phyloP scores from a whole-genome alignment of 257 asterid genomes.

The Nicotiana tomentosiformis region DNA sequence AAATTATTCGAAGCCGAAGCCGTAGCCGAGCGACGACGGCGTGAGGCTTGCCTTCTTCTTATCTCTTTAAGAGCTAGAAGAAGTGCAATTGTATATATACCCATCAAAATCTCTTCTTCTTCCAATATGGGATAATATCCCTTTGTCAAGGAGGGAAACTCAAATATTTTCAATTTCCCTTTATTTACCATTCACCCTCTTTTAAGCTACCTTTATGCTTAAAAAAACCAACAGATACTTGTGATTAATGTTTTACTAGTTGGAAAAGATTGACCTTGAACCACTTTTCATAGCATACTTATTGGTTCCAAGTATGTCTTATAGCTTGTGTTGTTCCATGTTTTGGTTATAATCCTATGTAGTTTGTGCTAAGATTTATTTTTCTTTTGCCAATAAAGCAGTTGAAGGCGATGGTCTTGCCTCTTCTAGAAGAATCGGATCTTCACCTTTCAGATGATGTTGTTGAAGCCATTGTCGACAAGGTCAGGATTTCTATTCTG shows the following conservation, averaged over 20 bases:
- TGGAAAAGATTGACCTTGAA: background rate
- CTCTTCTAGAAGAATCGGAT: constrained; percentile 20
- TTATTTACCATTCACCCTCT: too few species aligned
- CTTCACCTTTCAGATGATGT: constrained; percentile 20
- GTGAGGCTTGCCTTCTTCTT: too few species aligned
- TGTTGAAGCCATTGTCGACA: constrained; percentile 22
- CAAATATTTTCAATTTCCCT: too few species aligned
- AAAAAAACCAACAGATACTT: background rate
- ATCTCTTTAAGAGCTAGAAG: too few species aligned
- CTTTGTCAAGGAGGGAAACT: too few species aligned
- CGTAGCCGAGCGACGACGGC: too few species aligned
- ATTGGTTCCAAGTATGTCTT: background rate
- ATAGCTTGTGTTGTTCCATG: background rate
- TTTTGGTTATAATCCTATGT: too few species aligned
- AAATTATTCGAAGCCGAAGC: too few species aligned
- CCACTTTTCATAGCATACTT: background rate
- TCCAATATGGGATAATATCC: too few species aligned
- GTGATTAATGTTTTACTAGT: background rate
- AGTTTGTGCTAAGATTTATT: background rate
- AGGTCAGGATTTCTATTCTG: constrained; percentile 15
- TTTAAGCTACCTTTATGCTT: too few species aligned
- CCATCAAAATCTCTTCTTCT: too few species aligned
- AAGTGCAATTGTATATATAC: too few species aligned
- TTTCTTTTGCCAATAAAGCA: background rate
- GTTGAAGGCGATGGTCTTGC: constrained; percentile 27